These are phyloP conservation scores for Cordyceps sp. DNA, from an alignment of 2,329 filamentous ascomycete genomes.

Conservation along the genomic window DNA sequence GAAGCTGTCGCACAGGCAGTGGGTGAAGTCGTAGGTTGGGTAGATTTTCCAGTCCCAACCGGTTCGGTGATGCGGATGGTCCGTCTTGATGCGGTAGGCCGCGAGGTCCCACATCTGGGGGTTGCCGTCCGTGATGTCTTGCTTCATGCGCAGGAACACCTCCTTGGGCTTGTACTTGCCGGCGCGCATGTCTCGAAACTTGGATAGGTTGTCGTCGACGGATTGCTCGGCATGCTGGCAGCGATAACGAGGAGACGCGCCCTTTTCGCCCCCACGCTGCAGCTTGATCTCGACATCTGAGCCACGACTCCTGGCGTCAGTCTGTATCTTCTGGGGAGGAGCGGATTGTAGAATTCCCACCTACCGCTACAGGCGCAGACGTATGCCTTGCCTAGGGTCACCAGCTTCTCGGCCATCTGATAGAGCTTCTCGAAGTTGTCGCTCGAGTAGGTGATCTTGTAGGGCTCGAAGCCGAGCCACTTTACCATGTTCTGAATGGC, in stretches of 20 bases:
- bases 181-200: constrained; percentile 83
- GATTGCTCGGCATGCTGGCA: constrained; percentile 66
- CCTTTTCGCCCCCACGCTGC: constrained; percentile 65
- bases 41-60: constrained; percentile 82
- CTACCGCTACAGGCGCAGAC: constrained; percentile 76
- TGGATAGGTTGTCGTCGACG: constrained; percentile 57
- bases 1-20: constrained; percentile 83
- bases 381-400: constrained; percentile 51
- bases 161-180: constrained; percentile 77
- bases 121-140: constrained; percentile 68
- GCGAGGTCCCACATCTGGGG: constrained; percentile 95
- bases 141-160: constrained; percentile 85
- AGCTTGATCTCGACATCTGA: constrained; percentile 62
- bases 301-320: neutral
- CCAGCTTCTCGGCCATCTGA: constrained; percentile 68
- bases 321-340: neutral
- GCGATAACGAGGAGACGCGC: constrained; percentile 53
- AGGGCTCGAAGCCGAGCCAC: constrained; percentile 51
- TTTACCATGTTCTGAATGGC: constrained; percentile 77
- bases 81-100: constrained; percentile 69
- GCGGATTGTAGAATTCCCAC: neutral
- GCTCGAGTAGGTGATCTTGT: constrained; percentile 59
- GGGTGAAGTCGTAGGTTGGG: constrained; percentile 85
- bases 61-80: constrained; percentile 59
- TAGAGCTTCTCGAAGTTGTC: constrained; percentile 79